Evolutionary conservation across 192 early-diverging fungal species (phyloP).

Genomic region (Kickxella alabastrina): DNA sequence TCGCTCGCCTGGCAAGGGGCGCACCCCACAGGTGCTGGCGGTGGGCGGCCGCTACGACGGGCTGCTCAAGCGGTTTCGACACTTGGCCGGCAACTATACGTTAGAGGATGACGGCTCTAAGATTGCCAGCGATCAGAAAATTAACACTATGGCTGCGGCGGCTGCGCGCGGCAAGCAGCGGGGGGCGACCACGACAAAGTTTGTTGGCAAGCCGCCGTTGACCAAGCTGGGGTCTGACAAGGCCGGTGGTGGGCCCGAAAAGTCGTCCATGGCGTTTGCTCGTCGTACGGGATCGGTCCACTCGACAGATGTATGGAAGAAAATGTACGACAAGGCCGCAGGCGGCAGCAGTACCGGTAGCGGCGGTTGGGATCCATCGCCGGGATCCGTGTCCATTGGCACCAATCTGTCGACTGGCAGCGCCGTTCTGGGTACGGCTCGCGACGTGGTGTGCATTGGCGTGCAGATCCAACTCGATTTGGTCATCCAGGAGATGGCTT

Average conservation of each 20-base stretch:
- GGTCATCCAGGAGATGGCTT: slow-evolving; percentile 60
- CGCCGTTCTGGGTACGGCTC: slow-evolving; percentile 32
- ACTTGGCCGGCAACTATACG: slow-evolving; percentile 40
- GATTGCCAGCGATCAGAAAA: not conserved
- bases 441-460: slow-evolving; percentile 63
- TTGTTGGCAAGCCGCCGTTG: not conserved
- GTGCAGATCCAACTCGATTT: slow-evolving; percentile 79
- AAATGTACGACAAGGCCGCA: not conserved
- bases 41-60: slow-evolving; percentile 69
- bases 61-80: slow-evolving; percentile 53
- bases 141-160: not conserved
- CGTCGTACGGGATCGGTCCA: too few species aligned
- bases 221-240: not conserved
- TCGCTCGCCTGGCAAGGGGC: slow-evolving; percentile 31
- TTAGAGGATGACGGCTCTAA: not conserved
- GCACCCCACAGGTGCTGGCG: slow-evolving; percentile 58
- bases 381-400: slow-evolving; percentile 16
- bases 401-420: slow-evolving; percentile 40
- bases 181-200: not conserved
- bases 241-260: not conserved
- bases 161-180: too few species aligned
- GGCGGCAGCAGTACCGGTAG: not conserved
- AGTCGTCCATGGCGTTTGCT: not conserved
- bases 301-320: too few species aligned
- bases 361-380: not conserved